Conservation (phyloP, 2,329 filamentous ascomycete genomes). For the Fusarium verticillioides region DNA sequence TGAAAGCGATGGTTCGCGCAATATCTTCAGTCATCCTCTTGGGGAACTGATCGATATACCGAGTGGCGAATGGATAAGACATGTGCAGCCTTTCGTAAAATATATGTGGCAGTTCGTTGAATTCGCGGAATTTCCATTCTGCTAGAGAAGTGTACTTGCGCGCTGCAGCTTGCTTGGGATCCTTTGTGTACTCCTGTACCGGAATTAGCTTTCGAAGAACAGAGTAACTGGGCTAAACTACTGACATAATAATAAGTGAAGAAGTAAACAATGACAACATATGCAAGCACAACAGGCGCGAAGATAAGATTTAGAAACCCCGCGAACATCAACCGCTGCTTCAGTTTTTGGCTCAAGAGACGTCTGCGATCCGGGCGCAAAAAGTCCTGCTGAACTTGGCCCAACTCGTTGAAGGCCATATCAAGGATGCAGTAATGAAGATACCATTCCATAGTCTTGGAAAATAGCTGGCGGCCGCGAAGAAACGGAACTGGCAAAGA, state of each 20-base stretch:
- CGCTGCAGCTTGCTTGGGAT: conserved; percentile 82
- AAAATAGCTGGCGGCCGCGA: conserved; percentile 82
- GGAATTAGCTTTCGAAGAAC: conserved; percentile 3
- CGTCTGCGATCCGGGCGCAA: conserved; percentile 84
- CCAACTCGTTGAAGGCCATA: conserved; percentile 90
- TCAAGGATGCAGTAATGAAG: conserved; percentile 90
- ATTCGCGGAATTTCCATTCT: conserved; percentile 98
- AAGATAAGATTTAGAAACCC: conserved; percentile 88
- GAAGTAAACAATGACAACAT: conserved; percentile 89
- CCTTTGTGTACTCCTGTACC: conserved; percentile 88
- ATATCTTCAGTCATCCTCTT: conserved; percentile 92
- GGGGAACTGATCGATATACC: conserved; percentile 95
- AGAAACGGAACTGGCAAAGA: conserved; percentile 88
- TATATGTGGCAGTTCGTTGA: conserved; percentile 94
- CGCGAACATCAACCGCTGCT: conserved; percentile 81
- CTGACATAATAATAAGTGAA: conserved; percentile 92
- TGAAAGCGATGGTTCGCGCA: conserved; percentile 85
- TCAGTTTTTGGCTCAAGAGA: conserved; percentile 80
- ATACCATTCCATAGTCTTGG: conserved; percentile 91
- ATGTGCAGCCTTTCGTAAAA: conserved; percentile 92
- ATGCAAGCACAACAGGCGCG: conserved; percentile 87
- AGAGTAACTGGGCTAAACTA: background rate
- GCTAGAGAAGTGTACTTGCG: conserved; percentile 92
- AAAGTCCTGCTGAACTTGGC: conserved; percentile 87
- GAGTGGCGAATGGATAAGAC: conserved; percentile 91